Evolutionary conservation across 2,329 filamentous ascomycete genomes (phyloP), one percentile per base, ranked within the genome.

Genomic region (Colletotrichum cereale): DNA sequence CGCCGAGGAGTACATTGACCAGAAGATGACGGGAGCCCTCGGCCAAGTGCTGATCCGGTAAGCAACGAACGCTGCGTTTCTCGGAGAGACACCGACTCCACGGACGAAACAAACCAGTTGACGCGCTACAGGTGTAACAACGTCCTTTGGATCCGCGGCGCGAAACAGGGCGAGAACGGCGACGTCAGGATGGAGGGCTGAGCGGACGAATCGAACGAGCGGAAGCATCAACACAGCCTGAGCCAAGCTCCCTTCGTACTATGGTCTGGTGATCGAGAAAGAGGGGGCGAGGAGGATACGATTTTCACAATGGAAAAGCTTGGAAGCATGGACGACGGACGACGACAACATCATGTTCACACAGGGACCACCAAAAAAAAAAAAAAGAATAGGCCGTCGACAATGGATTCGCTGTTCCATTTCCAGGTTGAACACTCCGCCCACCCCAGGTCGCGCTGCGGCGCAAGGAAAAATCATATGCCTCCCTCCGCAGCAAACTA

Each of bases 31-130:
- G 44, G 96, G 95, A 68, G 90, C 90, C 60, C 84, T 99, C 75
- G 96, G 96, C 8, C 93, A 97, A 83, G 95, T 99, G 56, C 83
- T 99, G 78, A 98, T 99, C 79, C 88, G 96, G 92, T 97, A 83
- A 73, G 86, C 26, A 24, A 24, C 24, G 11, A 14, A 3, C 40
- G 4, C 38, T 26, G 21, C 6, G 21, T 12, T 55, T 24, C 11
- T 14, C 3, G 16, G 18, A 26, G 1, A n/a, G n/a, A n/a, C n/a
- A n/a, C n/a, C n/a, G n/a, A 6, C 29, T 18, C 26, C 40, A n/a
- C 3, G 1, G 7, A 18, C 6, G 6, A 3, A 6, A 40, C 55
- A 12, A 40, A 12, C 24, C 38, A 7, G 60, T 67, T 67, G 31
- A 72, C 63, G 21, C 11, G 2, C 62, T 40, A 18, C 75, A 94